Evolutionary conservation across 2,329 filamentous ascomycete species (phyloP).

Genomic region (Zopfia rhizophila): DNA sequence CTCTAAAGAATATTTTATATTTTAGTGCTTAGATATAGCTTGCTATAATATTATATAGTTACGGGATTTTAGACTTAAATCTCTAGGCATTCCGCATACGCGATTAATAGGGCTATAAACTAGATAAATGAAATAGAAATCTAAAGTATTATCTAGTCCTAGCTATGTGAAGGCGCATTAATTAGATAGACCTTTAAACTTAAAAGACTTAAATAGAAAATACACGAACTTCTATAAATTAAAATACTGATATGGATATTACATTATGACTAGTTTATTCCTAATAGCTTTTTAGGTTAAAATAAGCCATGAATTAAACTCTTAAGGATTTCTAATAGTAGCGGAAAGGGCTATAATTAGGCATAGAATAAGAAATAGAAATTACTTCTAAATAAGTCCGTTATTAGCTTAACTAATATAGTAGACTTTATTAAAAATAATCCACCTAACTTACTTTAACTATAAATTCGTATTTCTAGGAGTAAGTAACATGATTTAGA

Average conservation of each 20-base stretch:
- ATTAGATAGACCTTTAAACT: conserved; percentile 63
- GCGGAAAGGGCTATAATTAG: conserved; percentile 83
- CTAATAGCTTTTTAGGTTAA: conserved; percentile 72
- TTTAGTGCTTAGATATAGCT: conserved; percentile 69
- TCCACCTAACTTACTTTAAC: conserved; percentile 74
- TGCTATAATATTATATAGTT: conserved; percentile 76
- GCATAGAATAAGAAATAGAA: conserved; percentile 77
- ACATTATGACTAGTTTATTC: conserved; percentile 72
- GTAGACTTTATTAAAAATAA: conserved; percentile 86
- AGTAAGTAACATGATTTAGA: conserved; percentile 78
- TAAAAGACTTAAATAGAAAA: conserved; percentile 58
- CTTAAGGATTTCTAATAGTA: conserved; percentile 78
- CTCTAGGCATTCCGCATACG: conserved; percentile 71
- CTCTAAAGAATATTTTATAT: conserved; percentile 61
- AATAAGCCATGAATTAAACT: conserved; percentile 75
- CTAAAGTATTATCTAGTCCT: conserved; percentile 60
- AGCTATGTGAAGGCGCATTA: conserved; percentile 50
- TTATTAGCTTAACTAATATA: conserved; percentile 82
- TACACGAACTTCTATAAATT: conserved; percentile 82
- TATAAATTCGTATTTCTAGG: conserved; percentile 75
- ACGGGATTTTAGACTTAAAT: conserved; percentile 75
- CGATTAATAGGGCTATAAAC: conserved; percentile 70
- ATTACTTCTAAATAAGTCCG: conserved; percentile 80
- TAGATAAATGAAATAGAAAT: conserved; percentile 73
- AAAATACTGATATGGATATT: conserved; percentile 76